phyloP scores from a whole-genome alignment of 2,329 filamentous ascomycete genomes.

The Phyllosticta ampelicida region DNA sequence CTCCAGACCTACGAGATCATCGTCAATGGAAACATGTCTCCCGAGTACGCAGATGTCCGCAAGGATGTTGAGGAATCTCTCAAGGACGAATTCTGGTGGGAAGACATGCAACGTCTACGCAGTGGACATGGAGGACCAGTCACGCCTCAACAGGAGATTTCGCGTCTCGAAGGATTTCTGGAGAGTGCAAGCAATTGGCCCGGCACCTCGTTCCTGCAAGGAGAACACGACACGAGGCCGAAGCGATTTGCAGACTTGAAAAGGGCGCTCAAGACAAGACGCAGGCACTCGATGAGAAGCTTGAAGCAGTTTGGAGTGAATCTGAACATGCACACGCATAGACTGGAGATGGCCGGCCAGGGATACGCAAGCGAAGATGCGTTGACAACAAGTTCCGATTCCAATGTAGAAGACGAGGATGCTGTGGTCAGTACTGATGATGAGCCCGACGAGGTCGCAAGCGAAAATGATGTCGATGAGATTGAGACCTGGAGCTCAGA shows the following conservation, averaged over 20 bases:
- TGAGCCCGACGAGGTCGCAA: conserved; percentile 1
- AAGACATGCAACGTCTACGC: conserved; percentile 50
- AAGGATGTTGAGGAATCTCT: conserved; percentile 55
- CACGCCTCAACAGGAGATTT: conserved; percentile 33
- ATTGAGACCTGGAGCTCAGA: background rate
- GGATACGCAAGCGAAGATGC: conserved; percentile 32
- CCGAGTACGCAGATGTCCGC: conserved; percentile 44
- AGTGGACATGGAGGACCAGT: conserved; percentile 14
- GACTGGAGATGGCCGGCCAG: conserved; percentile 50
- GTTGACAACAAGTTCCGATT: conserved; percentile 21
- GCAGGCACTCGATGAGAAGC: conserved; percentile 37
- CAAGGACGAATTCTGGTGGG: conserved; percentile 71
- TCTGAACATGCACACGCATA: conserved; percentile 66
- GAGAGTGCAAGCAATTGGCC: conserved; percentile 39
- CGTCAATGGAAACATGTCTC: conserved; percentile 53
- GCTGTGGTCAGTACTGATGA: conserved; percentile 22
- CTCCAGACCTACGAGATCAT: conserved; percentile 65
- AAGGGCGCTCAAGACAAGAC: conserved; percentile 52
- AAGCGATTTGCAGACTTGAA: conserved; percentile 49
- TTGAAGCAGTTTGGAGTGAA: conserved; percentile 48
- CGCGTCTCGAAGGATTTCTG: conserved; percentile 35
- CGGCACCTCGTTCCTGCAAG: conserved; percentile 39
- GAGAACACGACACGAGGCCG: conserved; percentile 30
- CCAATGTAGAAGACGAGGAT: conserved; percentile 19
- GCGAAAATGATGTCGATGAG: conserved; percentile 19